These are phyloP conservation scores for Vinca minor DNA, from an alignment of 257 asterid genomes.

Conservation along the genomic window DNA sequence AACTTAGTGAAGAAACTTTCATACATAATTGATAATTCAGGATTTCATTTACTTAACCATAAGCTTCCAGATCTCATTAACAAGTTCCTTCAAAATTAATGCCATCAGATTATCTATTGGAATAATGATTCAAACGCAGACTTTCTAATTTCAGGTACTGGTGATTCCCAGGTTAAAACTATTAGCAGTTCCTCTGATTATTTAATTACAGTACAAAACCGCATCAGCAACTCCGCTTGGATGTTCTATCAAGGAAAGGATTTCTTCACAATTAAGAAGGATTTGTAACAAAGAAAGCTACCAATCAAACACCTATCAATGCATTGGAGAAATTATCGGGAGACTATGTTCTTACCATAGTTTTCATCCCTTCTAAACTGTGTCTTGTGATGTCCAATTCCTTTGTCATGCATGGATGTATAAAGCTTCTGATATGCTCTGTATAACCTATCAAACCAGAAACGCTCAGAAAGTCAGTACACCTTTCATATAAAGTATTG, in stretches of 20 bases:
- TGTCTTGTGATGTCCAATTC: slow-evolving; percentile 81
- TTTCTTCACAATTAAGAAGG: not conserved
- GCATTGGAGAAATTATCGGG: not conserved
- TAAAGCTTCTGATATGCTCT: slow-evolving; percentile 81
- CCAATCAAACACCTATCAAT: not conserved
- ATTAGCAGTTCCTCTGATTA: not conserved
- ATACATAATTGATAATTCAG: not conserved
- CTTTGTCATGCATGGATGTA: slow-evolving; percentile 80
- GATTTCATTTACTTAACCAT: not conserved
- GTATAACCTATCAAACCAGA: slow-evolving; percentile 49
- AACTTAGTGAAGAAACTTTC: not conserved
- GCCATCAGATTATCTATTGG: not conserved
- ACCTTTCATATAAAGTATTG: not conserved
- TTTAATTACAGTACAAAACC: not conserved
- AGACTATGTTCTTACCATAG: slow-evolving; percentile 41
- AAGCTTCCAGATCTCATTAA: not conserved
- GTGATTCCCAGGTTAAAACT: not conserved
- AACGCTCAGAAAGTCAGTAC: not conserved
- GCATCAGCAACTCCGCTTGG: not conserved
- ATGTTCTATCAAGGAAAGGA: not conserved
- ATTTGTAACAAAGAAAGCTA: not conserved
- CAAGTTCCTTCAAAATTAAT: not conserved
- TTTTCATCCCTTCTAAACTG: slow-evolving; percentile 91
- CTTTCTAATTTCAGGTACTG: not conserved
- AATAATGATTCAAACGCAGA: not conserved